A percentile compares a stretch with the other conserved stretches of the same genome.
phyloP scores from a whole-genome alignment of 2,329 filamentous ascomycete species.

The Sporothrix globosa region DNA sequence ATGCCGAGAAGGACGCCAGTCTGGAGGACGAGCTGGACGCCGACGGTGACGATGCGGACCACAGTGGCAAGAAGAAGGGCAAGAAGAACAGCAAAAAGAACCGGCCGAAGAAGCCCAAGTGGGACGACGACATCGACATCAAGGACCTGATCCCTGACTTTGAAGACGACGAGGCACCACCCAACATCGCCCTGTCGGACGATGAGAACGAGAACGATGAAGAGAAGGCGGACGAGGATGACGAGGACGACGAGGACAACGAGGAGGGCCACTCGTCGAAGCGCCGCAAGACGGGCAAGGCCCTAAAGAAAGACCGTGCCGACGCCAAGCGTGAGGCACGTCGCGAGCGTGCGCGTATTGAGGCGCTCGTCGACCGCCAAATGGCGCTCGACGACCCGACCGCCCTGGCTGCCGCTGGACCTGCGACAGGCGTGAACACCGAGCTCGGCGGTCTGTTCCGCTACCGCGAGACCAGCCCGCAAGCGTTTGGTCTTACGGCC shows the following conservation, averaged over 20 bases:
- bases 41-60: slow-evolving; percentile 57
- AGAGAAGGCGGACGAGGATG: slow-evolving; percentile 47
- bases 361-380: slow-evolving; percentile 80
- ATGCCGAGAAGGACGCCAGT: slow-evolving; percentile 69
- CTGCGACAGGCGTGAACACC: slow-evolving; percentile 35
- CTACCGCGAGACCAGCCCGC: slow-evolving; percentile 92
- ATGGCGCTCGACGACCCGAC: slow-evolving; percentile 72
- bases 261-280: slow-evolving; percentile 50
- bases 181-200: slow-evolving; percentile 61
- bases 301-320: slow-evolving; percentile 61
- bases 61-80: slow-evolving; percentile 47
- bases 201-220: slow-evolving; percentile 48
- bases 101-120: slow-evolving; percentile 78
- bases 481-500: slow-evolving; percentile 84
- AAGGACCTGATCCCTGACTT: slow-evolving; percentile 88
- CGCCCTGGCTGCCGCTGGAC: slow-evolving; percentile 45
- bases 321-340: slow-evolving; percentile 72
- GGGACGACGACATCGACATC: slow-evolving; percentile 98
- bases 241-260: slow-evolving; percentile 43
- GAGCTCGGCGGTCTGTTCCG: slow-evolving; percentile 61
- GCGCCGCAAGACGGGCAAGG: slow-evolving; percentile 63
- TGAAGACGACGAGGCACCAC: slow-evolving; percentile 62
- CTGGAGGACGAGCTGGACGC: slow-evolving; percentile 57
- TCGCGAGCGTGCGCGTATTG: slow-evolving; percentile 79
- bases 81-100: slow-evolving; percentile 55